Conservation (phyloP, 306 rosid genomes). For the Alnus rubra region DNA sequence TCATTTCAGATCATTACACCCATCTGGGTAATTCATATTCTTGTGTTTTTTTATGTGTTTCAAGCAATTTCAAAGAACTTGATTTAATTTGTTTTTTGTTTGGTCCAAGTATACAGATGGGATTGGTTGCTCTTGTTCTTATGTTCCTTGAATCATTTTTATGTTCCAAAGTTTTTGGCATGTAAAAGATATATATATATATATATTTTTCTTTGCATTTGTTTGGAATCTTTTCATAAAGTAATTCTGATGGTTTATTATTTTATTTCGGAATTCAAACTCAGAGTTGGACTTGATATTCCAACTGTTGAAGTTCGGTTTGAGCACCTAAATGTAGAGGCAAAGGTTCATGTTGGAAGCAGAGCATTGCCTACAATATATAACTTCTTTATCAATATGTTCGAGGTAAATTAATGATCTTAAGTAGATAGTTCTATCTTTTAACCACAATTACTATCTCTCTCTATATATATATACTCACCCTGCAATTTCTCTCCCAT, state of each 20-base stretch:
- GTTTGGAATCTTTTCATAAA: neutral
- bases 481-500: neutral
- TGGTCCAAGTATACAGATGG: neutral
- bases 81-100: neutral
- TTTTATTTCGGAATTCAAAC: neutral
- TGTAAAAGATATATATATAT: neutral
- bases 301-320: conserved; percentile 74
- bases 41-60: neutral
- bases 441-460: neutral
- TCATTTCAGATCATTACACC: neutral
- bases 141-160: neutral
- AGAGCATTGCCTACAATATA: conserved; percentile 64
- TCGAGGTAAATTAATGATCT: conserved; percentile 36
- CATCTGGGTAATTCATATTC: neutral
- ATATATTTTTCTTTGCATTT: neutral
- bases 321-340: conserved; percentile 64
- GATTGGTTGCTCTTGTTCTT: neutral
- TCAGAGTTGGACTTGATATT: conserved; percentile 65
- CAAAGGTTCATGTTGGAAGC: conserved; percentile 65
- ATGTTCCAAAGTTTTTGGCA: neutral
- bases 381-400: conserved; percentile 39
- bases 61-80: neutral
- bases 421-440: neutral
- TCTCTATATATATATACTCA: neutral
- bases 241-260: neutral